Base-by-base conservation (phyloP, 129 eudicot species). In the Gnaphalium uliginosum region DNA sequence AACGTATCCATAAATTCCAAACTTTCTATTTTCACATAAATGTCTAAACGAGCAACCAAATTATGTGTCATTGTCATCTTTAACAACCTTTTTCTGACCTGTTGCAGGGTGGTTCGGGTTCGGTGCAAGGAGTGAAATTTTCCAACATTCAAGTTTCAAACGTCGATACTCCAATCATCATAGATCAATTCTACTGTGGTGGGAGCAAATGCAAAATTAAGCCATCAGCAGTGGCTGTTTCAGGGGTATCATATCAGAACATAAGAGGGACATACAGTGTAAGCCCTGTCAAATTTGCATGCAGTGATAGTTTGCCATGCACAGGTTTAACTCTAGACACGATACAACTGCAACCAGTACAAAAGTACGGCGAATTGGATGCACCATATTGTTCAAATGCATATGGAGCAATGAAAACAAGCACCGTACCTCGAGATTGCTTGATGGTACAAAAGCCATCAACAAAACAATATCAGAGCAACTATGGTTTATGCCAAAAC, bases 51-150 rank as follows among this genome's bases (percentile, higher is more conserved):
- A 68, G 23, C 46, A 10, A 51, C 26, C 64, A 29, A 30, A 53
- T 24, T 11, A 26, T 69, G 53, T 30, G 23, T 9, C 7, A 4
- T 14, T 51, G 30, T 18, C 39, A 46, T 39, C 25, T 22, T 24
- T 58, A 57, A 69, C 6, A 4, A 2, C 21, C n/a, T 73, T 60
- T 25, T 32, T 24, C 10, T 23, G 1, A 17, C 14, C 8, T 26
- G 23, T 68, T 87, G 60, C 79, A 90, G 92, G 96, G 96, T 2
- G 96, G 97, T 21, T 89, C 89, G 3, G 96, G 97, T n/a, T 78
- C 83, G 6, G 97, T 92, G n/a, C 83, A 86, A 70, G 89, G 88
- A 11, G 85, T 92, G 61, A 84, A 73, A 71, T 92, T 87, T 61
- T 73, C 87, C 22, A 89, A 87, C 69, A 87, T 92, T 51, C 93